phyloP scores from a whole-genome alignment of 805 yeast genomes.

The Candida odintsovae region DNA sequence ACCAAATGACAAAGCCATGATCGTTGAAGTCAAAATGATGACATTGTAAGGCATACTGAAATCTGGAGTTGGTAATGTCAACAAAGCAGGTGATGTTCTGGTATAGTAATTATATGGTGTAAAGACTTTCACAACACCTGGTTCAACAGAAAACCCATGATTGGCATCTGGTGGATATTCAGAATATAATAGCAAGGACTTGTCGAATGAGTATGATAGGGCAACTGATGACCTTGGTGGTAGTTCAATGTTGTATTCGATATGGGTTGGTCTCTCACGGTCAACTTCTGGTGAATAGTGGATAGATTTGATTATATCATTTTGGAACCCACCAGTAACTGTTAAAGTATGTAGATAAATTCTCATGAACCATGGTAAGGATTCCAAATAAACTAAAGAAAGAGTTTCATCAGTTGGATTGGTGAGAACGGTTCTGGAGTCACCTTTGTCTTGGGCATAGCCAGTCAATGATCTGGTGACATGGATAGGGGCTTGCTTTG shows the following conservation, averaged over 20 bases:
- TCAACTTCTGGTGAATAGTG: conserved; percentile 76
- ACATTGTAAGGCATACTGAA: conserved; percentile 99
- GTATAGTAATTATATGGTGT: conserved; percentile 40
- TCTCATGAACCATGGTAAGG: conserved; percentile 91
- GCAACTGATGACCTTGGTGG: conserved; percentile 62
- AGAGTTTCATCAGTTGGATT: conserved; percentile 54
- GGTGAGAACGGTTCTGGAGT: conserved; percentile 70
- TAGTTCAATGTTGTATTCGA: conserved; percentile 59
- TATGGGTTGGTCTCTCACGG: conserved; percentile 73
- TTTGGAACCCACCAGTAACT: conserved; percentile 23
- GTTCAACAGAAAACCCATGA: conserved; percentile 93
- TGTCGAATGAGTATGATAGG: conserved; percentile 76
- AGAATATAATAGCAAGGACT: conserved; percentile 72
- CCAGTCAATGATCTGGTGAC: conserved; percentile 89
- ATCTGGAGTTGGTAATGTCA: conserved; percentile 93
- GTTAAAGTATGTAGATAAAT: conserved; percentile 68
- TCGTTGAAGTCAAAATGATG: conserved; percentile 87
- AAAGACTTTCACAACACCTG: conserved; percentile 70
- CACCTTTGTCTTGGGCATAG: conserved; percentile 87
- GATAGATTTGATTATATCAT: conserved; percentile 41
- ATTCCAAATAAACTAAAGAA: conserved; percentile 62
- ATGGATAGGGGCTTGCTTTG: conserved; percentile 51
- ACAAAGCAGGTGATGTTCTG: conserved; percentile 81
- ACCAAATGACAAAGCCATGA: conserved; percentile 90
- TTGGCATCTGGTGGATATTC: conserved; percentile 99